A percentile compares a stretch with the other conserved stretches of the same genome.
phyloP scores from a whole-genome alignment of 345 rosid species.

The Eucalyptus sp. region DNA sequence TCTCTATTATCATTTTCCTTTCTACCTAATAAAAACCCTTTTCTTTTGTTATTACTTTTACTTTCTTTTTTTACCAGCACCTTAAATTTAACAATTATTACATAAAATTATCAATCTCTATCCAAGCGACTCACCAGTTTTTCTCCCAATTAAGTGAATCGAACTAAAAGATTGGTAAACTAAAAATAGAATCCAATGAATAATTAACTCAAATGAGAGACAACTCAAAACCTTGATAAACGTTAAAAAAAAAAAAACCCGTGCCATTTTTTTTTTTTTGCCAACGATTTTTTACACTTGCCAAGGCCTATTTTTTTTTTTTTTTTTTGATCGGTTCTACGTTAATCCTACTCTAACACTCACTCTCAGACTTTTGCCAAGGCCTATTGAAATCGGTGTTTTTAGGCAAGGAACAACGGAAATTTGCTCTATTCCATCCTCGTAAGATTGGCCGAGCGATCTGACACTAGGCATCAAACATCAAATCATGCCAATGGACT shows the following conservation, averaged over 20 bases:
- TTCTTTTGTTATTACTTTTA: neutral
- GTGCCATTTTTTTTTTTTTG: neutral
- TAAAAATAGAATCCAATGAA: neutral
- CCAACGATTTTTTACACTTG: neutral
- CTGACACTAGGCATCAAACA: neutral
- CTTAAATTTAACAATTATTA: neutral
- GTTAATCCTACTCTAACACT: no score
- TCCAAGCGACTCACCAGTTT: neutral
- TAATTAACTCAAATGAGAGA: neutral
- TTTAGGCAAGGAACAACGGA: no score
- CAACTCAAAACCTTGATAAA: neutral
- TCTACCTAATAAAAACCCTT: neutral
- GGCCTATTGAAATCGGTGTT: neutral
- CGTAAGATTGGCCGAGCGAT: no score
- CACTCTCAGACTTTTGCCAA: no score
- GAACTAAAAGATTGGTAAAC: neutral
- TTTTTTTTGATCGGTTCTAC: no score
- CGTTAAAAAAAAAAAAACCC: neutral
- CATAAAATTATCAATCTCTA: neutral
- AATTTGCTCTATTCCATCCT: no score
- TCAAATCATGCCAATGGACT: neutral
- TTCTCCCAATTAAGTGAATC: neutral
- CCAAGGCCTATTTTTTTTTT: neutral
- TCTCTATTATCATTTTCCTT: neutral
- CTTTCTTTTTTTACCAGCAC: neutral